Evolutionary conservation across 83 land plant species (phyloP).

Genomic region (Larix sibirica): DNA sequence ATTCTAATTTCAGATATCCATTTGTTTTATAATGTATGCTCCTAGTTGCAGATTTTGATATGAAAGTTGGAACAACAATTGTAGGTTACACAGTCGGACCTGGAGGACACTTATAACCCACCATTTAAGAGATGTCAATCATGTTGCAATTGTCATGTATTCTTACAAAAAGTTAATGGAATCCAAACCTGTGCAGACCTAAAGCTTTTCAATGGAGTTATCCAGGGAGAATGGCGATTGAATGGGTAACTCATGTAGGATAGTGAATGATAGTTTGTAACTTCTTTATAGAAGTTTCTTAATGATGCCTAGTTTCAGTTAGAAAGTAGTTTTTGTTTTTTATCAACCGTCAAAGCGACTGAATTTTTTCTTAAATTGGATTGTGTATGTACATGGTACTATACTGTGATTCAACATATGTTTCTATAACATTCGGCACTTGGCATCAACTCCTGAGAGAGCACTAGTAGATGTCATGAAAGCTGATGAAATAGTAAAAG

Average conservation of each 20-base stretch:
- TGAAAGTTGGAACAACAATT: not conserved
- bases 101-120: slow-evolving; percentile 55
- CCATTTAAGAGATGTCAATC: slow-evolving; percentile 61
- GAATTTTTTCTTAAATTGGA: not conserved
- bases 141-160: slow-evolving; percentile 67
- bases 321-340: not conserved
- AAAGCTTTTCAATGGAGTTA: slow-evolving; percentile 27
- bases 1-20: not conserved
- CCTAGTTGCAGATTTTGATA: not conserved
- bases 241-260: slow-evolving; percentile 40
- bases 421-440: slow-evolving; percentile 26
- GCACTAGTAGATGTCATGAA: slow-evolving; percentile 56
- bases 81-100: slow-evolving; percentile 61
- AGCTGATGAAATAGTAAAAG: slow-evolving; percentile 35
- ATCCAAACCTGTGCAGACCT: slow-evolving; percentile 64
- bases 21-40: not conserved
- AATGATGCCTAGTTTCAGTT: not conserved
- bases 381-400: slow-evolving; percentile 58
- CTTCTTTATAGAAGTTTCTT: not conserved
- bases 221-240: slow-evolving; percentile 47
- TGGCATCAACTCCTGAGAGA: slow-evolving; percentile 40
- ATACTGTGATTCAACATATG: slow-evolving; percentile 60
- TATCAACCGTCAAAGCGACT: not conserved
- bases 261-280: not conserved
- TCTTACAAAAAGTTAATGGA: slow-evolving; percentile 71